A percentile compares a stretch with the other conserved stretches of the same genome.
phyloP scores from a whole-genome alignment of 164 flowering plant genomes.

The Tetracentron sinense region DNA sequence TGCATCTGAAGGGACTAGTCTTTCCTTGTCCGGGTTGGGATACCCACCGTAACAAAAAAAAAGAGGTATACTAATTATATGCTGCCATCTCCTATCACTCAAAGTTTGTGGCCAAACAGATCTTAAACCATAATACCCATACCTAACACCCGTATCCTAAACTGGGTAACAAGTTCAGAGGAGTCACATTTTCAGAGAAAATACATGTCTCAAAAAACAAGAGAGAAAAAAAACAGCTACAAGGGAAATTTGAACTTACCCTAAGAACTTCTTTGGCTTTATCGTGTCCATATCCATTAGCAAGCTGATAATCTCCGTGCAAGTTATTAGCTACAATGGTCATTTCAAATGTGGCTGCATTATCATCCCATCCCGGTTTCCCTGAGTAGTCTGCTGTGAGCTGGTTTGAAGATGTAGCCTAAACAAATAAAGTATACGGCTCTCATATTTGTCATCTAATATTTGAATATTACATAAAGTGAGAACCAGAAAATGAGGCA shows the following conservation, averaged over 20 bases:
- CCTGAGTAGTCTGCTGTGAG: slow-evolving; percentile 76
- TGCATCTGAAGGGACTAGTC: too few species aligned
- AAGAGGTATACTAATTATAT: too few species aligned
- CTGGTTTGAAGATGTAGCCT: slow-evolving; percentile 56
- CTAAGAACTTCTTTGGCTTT: slow-evolving; percentile 59
- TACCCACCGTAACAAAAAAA: too few species aligned
- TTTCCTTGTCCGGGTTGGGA: too few species aligned
- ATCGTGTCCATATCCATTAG: slow-evolving; percentile 72
- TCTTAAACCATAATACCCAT: too few species aligned
- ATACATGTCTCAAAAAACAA: not conserved
- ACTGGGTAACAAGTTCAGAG: not conserved
- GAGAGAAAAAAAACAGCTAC: not conserved
- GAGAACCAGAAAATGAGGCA: not conserved
- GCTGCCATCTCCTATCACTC: too few species aligned
- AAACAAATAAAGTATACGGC: slow-evolving; percentile 19
- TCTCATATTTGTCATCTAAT: slow-evolving; percentile 10
- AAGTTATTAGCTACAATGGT: slow-evolving; percentile 60
- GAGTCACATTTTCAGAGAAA: not conserved
- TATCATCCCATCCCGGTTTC: slow-evolving; percentile 82
- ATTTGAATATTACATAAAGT: too few species aligned
- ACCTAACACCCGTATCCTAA: not conserved
- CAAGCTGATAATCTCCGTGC: slow-evolving; percentile 92
- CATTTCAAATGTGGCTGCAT: slow-evolving; percentile 83
- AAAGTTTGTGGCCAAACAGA: too few species aligned
- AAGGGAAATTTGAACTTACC: slow-evolving; percentile 29